Evolutionary conservation across 179 eudicot genomes (phyloP).

Genomic region (Spinacia oleracea): DNA sequence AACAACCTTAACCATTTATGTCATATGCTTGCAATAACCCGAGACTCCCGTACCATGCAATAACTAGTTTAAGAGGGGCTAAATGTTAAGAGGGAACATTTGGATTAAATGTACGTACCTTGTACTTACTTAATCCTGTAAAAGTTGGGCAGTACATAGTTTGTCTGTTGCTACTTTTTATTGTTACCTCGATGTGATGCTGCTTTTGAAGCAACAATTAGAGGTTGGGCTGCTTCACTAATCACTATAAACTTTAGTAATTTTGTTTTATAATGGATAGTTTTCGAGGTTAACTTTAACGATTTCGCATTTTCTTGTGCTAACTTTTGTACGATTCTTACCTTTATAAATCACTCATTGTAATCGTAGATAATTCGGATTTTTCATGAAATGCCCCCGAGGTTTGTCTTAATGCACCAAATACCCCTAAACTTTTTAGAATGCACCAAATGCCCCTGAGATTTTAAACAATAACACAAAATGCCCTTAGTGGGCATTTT

Average conservation of each 20-base stretch:
- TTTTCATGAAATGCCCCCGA: too few relatives aligned
- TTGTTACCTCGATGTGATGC: conserved; percentile 1
- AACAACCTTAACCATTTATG: too few relatives aligned
- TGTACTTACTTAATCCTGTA: not conserved
- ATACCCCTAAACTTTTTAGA: too few relatives aligned
- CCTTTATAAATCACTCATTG: not conserved
- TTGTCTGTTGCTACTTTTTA: not conserved
- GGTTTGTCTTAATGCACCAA: too few relatives aligned
- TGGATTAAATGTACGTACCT: not conserved
- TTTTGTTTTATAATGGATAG: not conserved
- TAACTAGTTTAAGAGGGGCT: too few relatives aligned
- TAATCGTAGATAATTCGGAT: too few relatives aligned
- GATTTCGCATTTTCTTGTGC: not conserved
- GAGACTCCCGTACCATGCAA: too few relatives aligned
- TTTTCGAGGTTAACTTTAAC: not conserved
- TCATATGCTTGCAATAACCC: too few relatives aligned
- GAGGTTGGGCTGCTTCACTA: not conserved
- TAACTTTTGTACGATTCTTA: not conserved
- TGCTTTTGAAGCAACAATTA: not conserved
- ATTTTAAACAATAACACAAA: too few relatives aligned
- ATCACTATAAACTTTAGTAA: not conserved
- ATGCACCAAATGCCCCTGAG: too few relatives aligned
- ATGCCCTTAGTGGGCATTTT: too few relatives aligned
- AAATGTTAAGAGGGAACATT: not conserved
- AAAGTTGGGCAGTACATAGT: not conserved